Base-by-base conservation (phyloP, 768 basidiomycete species). In the Fomitopsis serialis region DNA sequence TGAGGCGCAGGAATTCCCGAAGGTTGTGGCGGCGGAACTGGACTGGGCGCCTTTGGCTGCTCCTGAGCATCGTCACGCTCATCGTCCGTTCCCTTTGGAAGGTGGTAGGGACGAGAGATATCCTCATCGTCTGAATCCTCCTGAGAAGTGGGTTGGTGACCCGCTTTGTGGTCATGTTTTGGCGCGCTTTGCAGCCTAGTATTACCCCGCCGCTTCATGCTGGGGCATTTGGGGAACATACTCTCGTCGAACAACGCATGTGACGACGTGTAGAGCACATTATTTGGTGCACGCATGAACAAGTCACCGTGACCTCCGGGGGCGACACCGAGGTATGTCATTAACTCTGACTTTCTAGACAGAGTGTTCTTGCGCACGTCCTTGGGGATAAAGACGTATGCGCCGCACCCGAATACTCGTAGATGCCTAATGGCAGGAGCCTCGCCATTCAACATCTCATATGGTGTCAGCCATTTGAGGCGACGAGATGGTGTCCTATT, bases 351-450 rank as follows among this genome's bases (percentile, higher is more conserved):
- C 17, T 61, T 52, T 7, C 47, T 21, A 48, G 36, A 44, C 21
- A 53, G 37, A 44, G 54, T 54, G 37, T 54, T 57, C 10, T 11
- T 32, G 9, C 43, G 3, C 32, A 54, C 42, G n/a, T 64, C 56
- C 29, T 61, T 53, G 12, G 51, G 59, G 4, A 58, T 42, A 50
- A 57, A 56, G 22, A 56, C 58, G 19, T 55, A 61, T 23, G 11
- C 48, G 11, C 48, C 35, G 42, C 61, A 66, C 13, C 66, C 63
- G n/a, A 52, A 66, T n/a, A 62, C 49, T 25, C 60, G 54, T 2
- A 65, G 50, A 27, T 58, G 53, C 2, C n/a, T 17, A n/a, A 65
- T 44, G 21, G 40, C 29, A 15, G 57, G 59, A 13, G 19, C 23
- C 4, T 32, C n/a, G 12, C 52, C 52, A 24, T 32, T 21, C 11